Base-by-base conservation (phyloP, 768 basidiomycete species). In the Pholiota microspora region DNA sequence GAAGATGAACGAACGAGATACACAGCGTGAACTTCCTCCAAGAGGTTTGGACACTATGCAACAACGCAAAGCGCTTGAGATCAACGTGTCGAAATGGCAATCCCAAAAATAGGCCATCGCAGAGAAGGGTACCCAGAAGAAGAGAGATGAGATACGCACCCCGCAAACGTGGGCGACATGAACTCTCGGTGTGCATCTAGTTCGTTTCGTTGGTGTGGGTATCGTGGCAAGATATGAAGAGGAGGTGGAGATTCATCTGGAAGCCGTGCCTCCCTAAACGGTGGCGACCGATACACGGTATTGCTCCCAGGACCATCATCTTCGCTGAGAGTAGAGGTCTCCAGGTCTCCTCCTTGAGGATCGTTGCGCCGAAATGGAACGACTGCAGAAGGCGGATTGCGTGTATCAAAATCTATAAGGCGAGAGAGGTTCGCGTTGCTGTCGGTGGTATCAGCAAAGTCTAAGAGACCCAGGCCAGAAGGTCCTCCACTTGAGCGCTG, bases 201-300 rank as follows among this genome's bases (percentile, higher is more conserved):
- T 28, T 35, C 29, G 21, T 29, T 46, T 16, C 29, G 29, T 4
- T 23, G 28, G 0, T 44, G 16, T 8, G 28, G 51, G 12, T 29
- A 51, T 6, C 51, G 40, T 18, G 64, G 66, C 12, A 59, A 64
- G 34, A 65, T 56, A 4, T 68, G 68, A 27, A 68, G 50, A 2
- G 69, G 67, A 8, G 62, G 64, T 8, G 64, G 61, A 0, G 57
- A 59, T 15, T 58, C 60, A 29, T 49, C 49, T 27, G 64, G 61
- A 7, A 62, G 59, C 8, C 51, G 51, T 0, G 69, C 68, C 54
- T 67, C 67, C 27, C 64, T 59, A 56, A 68, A 70, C 8, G 70
- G 70, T 4, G 69, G 69, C 7, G 68, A 69, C 15, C 64, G 60
- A 44, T 64, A 60, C 21, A 40, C 42, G 10, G 32, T 21, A 8